Evolutionary conservation across 148 eudicot genomes (phyloP).

Genomic region (Euryodendron excelsum): DNA sequence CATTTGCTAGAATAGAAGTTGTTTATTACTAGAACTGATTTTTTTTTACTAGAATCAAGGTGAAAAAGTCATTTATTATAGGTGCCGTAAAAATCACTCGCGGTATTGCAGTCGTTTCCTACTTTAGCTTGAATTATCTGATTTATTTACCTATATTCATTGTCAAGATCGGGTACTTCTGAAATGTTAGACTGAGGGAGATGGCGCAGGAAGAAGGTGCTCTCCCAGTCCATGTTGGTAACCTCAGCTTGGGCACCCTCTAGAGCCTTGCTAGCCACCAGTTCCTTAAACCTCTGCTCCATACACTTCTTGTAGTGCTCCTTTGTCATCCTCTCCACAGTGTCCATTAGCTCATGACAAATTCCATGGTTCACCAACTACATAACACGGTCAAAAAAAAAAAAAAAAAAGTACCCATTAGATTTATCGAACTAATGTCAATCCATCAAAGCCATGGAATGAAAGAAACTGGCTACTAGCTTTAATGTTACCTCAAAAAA

Average conservation of each 20-base stretch:
- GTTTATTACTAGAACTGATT: too few species aligned
- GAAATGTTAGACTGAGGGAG: conserved; percentile 52
- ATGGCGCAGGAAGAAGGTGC: conserved; percentile 56
- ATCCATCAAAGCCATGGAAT: not conserved
- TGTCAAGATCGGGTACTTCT: conserved; percentile 50
- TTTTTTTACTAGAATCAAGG: too few species aligned
- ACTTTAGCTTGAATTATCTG: not conserved
- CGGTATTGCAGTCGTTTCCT: too few species aligned
- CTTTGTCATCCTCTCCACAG: conserved; percentile 48
- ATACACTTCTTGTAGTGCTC: conserved; percentile 55
- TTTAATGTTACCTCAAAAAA: not conserved
- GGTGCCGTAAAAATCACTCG: too few species aligned
- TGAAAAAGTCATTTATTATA: too few species aligned
- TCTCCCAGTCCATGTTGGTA: conserved; percentile 59
- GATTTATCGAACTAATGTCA: not conserved
- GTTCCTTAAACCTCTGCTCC: conserved; percentile 58
- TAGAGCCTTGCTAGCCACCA: conserved; percentile 46
- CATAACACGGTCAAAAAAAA: not conserved
- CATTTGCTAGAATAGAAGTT: too few species aligned
- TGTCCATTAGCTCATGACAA: conserved; percentile 48
- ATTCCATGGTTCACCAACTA: conserved; percentile 67
- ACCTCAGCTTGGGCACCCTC: conserved; percentile 40
- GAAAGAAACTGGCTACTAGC: not conserved
- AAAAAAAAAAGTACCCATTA: not conserved
- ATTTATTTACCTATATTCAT: conserved; percentile 38